Evolutionary conservation across 2,329 filamentous ascomycete species (phyloP).

Genomic region (Nemania sp.): DNA sequence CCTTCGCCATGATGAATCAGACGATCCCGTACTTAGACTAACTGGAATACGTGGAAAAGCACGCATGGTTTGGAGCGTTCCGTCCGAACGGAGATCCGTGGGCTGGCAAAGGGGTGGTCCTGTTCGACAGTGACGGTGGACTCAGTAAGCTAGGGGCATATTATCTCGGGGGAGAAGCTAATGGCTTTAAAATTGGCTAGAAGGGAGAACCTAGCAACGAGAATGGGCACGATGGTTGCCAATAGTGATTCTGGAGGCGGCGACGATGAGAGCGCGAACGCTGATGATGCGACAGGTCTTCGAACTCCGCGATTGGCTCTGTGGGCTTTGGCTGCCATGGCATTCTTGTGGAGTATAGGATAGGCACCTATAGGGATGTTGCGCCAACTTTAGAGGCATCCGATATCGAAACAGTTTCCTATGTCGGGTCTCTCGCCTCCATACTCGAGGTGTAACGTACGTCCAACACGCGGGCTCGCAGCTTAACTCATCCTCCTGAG

Average conservation of each 20-base stretch:
- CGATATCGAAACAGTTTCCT: too few relatives aligned
- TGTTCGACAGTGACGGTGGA: slow-evolving; percentile 45
- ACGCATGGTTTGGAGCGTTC: slow-evolving; percentile 50
- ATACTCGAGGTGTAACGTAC: too few relatives aligned
- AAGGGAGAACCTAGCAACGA: slow-evolving; percentile 22
- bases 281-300: slow-evolving; percentile 25
- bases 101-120: slow-evolving; percentile 45
- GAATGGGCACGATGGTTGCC: slow-evolving; percentile 5
- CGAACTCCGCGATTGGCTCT: slow-evolving; percentile 12
- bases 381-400: background rate
- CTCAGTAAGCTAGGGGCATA: slow-evolving; percentile 46
- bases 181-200: slow-evolving; percentile 45
- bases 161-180: slow-evolving; percentile 46
- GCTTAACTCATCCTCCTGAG: too few relatives aligned
- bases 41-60: slow-evolving; percentile 42
- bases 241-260: slow-evolving; percentile 4
- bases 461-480: too few relatives aligned
- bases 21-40: slow-evolving; percentile 44
- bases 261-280: slow-evolving; percentile 18
- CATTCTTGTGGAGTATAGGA: slow-evolving; percentile 17
- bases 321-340: background rate
- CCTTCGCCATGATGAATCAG: slow-evolving; percentile 48
- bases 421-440: too few relatives aligned
- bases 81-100: slow-evolving; percentile 45
- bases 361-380: background rate